A percentile compares a stretch with the other conserved stretches of the same genome.
Conservation (phyloP, 306 rosid genomes). For the Echinosophora koreensis region DNA sequence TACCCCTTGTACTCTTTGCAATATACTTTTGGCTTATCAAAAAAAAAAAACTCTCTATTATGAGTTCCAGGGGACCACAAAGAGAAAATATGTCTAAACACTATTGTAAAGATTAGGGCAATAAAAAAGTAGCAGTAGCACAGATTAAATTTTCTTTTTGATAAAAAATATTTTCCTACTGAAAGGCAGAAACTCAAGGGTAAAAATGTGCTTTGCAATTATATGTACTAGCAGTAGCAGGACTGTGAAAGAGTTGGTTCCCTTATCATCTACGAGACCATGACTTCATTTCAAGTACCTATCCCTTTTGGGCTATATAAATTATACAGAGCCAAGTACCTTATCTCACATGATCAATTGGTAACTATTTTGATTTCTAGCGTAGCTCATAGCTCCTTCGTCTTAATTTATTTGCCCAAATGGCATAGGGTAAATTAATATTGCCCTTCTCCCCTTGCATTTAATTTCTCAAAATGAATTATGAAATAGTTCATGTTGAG, state of each 20-base stretch:
- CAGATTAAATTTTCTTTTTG: not conserved
- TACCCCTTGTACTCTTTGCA: no score
- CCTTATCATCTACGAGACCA: not conserved
- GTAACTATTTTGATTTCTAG: not conserved
- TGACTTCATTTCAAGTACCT: not conserved
- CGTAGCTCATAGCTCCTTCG: not conserved
- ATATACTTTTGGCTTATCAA: no score
- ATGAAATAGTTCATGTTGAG: not conserved
- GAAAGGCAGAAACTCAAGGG: not conserved
- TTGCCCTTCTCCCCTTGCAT: not conserved
- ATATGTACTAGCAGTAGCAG: not conserved
- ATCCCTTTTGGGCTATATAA: not conserved
- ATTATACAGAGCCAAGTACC: not conserved
- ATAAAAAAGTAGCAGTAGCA: not conserved
- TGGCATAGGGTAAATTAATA: not conserved
- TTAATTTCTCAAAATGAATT: not conserved
- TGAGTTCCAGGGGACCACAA: constrained; percentile 5
- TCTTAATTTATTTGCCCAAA: not conserved
- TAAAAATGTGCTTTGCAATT: not conserved
- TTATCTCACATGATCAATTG: not conserved
- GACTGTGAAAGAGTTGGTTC: not conserved
- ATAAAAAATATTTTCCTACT: not conserved
- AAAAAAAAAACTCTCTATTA: not conserved
- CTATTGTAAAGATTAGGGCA: not conserved
- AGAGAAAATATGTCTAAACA: not conserved